Percentiles rank a stretch among this genome's conserved stretches.
Conservation (phyloP, 768 basidiomycete genomes). For the Tulasnella sp. region DNA sequence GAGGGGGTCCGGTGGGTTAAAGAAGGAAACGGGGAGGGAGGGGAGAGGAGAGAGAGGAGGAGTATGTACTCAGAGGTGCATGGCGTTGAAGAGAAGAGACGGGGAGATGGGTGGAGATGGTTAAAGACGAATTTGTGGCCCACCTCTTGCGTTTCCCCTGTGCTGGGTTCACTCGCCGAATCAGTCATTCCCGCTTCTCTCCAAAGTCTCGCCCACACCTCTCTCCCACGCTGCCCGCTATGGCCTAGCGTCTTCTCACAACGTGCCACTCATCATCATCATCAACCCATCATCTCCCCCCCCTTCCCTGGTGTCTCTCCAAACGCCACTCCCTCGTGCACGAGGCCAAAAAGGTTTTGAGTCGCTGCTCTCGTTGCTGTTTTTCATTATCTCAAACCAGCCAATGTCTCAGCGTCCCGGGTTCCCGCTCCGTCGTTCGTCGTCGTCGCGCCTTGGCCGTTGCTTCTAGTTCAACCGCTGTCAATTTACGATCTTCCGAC, state of each 20-base stretch:
- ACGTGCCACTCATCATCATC: constrained; percentile 12
- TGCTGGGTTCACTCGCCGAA: background rate
- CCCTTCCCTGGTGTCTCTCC: background rate
- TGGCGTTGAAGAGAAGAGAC: background rate
- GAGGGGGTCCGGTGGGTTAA: background rate
- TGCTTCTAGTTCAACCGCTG: constrained; percentile 6
- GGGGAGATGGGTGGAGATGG: background rate
- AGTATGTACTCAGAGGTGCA: background rate
- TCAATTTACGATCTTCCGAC: constrained; percentile 14
- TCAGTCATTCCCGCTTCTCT: constrained; percentile 9
- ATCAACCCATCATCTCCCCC: background rate
- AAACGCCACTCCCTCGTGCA: constrained; percentile 12
- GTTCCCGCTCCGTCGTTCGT: background rate
- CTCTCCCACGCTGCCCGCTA: background rate
- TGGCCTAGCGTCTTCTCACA: constrained; percentile 11
- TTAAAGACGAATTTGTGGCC: background rate
- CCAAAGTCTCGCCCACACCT: constrained; percentile 13
- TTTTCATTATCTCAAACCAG: background rate
- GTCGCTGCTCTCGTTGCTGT: too few relatives aligned
- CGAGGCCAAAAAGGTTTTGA: background rate
- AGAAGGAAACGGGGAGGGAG: background rate
- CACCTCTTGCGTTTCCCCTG: background rate
- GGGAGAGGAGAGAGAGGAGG: background rate
- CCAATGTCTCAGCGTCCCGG: background rate
- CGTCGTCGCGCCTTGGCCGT: background rate